Percentiles rank a stretch among this genome's conserved stretches.
phyloP scores from a whole-genome alignment of 495 filamentous ascomycete genomes.

The Astrothelium macrocarpum region DNA sequence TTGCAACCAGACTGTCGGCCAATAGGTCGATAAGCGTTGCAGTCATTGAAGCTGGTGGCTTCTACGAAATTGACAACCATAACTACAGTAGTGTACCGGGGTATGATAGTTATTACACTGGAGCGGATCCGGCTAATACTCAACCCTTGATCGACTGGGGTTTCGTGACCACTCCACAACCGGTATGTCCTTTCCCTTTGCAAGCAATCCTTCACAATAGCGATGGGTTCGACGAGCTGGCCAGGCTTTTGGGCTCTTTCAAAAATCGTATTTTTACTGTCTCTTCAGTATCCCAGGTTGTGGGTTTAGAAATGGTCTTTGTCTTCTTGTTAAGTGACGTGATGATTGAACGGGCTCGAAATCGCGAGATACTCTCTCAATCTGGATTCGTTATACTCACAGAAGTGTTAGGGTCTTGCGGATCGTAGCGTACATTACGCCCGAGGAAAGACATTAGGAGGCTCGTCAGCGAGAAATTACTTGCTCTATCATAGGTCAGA shows the following conservation, averaged over 20 bases:
- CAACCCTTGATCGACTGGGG: conserved; percentile 24
- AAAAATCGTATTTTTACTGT: too few species aligned
- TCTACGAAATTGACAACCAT: conserved; percentile 15
- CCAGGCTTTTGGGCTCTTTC: too few species aligned
- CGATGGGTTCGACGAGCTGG: too few species aligned
- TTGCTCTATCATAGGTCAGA: conserved; percentile 21
- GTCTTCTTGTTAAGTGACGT: too few species aligned
- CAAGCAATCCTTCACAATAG: too few species aligned
- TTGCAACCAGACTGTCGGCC: conserved; percentile 5
- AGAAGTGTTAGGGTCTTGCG: not conserved
- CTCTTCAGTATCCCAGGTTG: too few species aligned
- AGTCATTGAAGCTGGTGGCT: conserved; percentile 16
- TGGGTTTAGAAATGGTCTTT: too few species aligned
- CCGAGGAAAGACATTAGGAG: conserved; percentile 23
- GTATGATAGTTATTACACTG: conserved; percentile 12
- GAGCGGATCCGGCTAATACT: conserved; percentile 4
- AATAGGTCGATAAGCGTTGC: conserved; percentile 8
- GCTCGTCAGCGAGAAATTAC: conserved; percentile 20
- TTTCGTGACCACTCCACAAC: conserved; percentile 18
- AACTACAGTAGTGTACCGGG: conserved; percentile 13
- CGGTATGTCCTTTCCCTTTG: not conserved
- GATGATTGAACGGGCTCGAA: too few species aligned
- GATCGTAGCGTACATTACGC: conserved; percentile 19
- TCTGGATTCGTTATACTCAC: too few species aligned
- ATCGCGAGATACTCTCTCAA: too few species aligned